Evolutionary conservation across 352 stramenopile species (phyloP).

Genomic region (Pythium insidiosum): DNA sequence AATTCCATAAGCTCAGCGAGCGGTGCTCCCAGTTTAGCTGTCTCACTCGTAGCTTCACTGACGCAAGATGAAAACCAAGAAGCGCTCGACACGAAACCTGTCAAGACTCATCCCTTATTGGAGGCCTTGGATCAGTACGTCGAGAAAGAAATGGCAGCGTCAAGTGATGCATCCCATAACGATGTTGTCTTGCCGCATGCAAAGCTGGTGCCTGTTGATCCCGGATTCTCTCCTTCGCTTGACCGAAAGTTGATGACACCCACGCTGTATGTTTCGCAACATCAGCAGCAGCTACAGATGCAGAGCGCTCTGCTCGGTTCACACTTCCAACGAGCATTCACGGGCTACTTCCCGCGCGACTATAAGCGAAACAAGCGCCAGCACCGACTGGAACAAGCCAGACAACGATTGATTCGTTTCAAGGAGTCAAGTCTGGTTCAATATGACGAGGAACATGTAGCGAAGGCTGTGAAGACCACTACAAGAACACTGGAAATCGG

Average conservation of each 20-base stretch:
- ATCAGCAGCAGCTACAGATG: conserved; percentile 4
- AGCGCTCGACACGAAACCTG: conserved; percentile 39
- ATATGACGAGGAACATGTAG: no score
- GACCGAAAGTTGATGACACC: conserved; percentile 6
- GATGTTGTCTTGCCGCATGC: background rate
- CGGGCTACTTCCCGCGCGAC: conserved; percentile 15
- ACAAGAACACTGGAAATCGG: conserved; percentile 7
- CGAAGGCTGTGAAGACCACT: background rate
- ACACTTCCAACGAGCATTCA: no score
- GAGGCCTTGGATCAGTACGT: conserved; percentile 63
- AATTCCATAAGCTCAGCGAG: conserved; percentile 2
- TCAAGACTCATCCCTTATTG: conserved; percentile 57
- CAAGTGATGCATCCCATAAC: background rate
- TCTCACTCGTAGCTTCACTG: conserved; percentile 62
- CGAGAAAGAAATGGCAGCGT: conserved; percentile 25
- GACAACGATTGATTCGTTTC: conserved; percentile 8
- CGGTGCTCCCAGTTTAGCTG: conserved; percentile 49
- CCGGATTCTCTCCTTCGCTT: conserved; percentile 11
- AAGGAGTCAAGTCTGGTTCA: conserved; percentile 6
- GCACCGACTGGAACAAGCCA: conserved; percentile 9
- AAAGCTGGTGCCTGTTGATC: conserved; percentile 3
- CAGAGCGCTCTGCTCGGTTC: conserved; percentile 10
- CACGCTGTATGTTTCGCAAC: no score
- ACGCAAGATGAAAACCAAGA: conserved; percentile 69
- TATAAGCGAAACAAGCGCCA: conserved; percentile 10